Evolutionary conservation across 495 filamentous ascomycete genomes (phyloP), one percentile per base, ranked within the genome.

Genomic region (Penicillium waksmanii): DNA sequence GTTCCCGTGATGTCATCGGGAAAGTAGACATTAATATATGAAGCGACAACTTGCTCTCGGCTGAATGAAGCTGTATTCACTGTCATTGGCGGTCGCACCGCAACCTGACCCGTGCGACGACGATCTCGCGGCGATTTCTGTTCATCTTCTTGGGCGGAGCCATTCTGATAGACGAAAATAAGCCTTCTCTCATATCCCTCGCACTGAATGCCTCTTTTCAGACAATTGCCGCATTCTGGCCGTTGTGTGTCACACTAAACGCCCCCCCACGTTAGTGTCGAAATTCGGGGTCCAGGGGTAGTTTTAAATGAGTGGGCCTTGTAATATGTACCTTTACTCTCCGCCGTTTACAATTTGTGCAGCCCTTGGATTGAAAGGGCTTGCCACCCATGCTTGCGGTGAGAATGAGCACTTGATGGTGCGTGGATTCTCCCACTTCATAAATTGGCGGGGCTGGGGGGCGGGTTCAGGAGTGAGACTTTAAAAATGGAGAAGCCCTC

Each of bases 281-380:
- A 6, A 11, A 10, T 11, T 43, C 19, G 3, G 23, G 50, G 15
- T 47, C 10, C 35, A 7, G 12, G 35, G 40, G 17, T 44, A n/a
- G 8, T 31, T 27, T 31, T 31, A 31, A 4, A 7, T 6, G n/a
- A n/a, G 42, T 44, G 42, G 46, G 46, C 47, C 5, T 31, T 31
- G 27, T 31, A n/a, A n/a, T n/a, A 31, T 31, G 27, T 27, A 57
- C 55, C 47, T 51, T 57, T 19, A 57, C 55, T 43, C 51, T 57
- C 18, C 55, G 46, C 23, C 42, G 48, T 3, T 38, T 48, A 36
- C 55, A 57, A 9, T 13, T 44, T 8, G 25, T 42, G 23, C 55
- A 57, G 13, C 55, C 55, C 40, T 51, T 57, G 18, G 55, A 57
- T 17, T 57, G 55, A 33, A 48, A 57, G 17, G 55, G 55, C 34